phyloP scores from a whole-genome alignment of 352 stramenopile genomes.

The Blastocystis sp. region DNA sequence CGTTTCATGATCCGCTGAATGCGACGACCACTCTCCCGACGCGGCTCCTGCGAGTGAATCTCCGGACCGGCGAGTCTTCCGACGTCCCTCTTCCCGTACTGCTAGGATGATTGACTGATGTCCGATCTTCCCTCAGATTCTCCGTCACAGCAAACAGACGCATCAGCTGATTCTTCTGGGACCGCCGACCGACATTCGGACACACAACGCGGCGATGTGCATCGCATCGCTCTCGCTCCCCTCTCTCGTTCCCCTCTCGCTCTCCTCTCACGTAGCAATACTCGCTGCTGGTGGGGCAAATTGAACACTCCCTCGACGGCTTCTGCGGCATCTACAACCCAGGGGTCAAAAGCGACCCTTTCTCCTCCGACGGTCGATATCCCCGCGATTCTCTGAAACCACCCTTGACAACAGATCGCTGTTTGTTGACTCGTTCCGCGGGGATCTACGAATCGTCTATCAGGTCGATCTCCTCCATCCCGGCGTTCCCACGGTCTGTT shows the following conservation, averaged over 20 bases:
- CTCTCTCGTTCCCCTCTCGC: neutral
- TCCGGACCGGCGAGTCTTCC: neutral
- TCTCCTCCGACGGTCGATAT: conserved; percentile 6
- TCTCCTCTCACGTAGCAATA: neutral
- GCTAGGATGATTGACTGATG: too few relatives aligned
- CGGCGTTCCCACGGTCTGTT: too few relatives aligned
- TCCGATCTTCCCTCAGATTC: conserved; percentile 15
- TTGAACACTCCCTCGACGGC: neutral
- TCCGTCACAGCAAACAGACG: neutral
- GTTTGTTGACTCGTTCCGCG: neutral
- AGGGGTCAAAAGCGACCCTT: neutral
- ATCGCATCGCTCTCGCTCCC: neutral
- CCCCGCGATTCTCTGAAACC: neutral
- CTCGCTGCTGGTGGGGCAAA: too few relatives aligned
- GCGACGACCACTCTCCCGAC: neutral
- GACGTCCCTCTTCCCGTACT: neutral
- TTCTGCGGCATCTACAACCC: neutral
- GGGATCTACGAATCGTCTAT: neutral
- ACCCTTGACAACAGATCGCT: neutral
- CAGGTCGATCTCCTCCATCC: neutral
- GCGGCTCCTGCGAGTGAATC: neutral
- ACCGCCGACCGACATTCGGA: neutral
- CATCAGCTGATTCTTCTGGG: neutral
- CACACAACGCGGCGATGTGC: conserved; percentile 24
- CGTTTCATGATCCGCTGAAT: neutral